These are phyloP conservation scores for Plectosphaerella sp. DNA, from an alignment of 2,329 filamentous ascomycete species.

Conservation along the genomic window DNA sequence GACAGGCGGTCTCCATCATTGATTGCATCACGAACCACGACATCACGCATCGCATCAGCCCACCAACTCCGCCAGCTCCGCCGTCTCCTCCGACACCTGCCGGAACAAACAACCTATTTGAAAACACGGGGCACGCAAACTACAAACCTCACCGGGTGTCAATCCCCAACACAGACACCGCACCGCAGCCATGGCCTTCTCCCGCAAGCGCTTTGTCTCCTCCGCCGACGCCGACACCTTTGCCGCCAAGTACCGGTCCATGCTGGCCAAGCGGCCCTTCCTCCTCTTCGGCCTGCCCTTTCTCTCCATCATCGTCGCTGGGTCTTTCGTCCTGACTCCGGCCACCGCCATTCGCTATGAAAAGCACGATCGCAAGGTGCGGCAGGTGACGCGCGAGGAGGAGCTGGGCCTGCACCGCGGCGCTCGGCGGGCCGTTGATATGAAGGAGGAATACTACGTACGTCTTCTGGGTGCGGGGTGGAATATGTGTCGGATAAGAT, in stretches of 20 bases:
- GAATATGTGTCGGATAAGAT: background rate
- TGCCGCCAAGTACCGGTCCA: slow-evolving; percentile 70
- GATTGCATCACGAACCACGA: no score
- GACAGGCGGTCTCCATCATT: no score
- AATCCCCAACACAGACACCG: slow-evolving; percentile 5
- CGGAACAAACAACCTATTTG: background rate
- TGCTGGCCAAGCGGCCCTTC: slow-evolving; percentile 78
- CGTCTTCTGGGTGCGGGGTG: slow-evolving; percentile 28
- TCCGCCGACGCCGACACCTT: slow-evolving; percentile 63
- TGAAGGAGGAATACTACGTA: slow-evolving; percentile 85
- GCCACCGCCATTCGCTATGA: slow-evolving; percentile 94
- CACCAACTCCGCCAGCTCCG: background rate
- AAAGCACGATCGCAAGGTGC: slow-evolving; percentile 83
- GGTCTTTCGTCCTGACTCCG: slow-evolving; percentile 90
- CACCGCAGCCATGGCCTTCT: slow-evolving; percentile 57
- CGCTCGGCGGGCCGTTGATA: slow-evolving; percentile 63
- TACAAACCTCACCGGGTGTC: background rate
- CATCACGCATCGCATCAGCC: background rate
- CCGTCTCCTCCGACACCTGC: background rate
- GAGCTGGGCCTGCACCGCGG: slow-evolving; percentile 74
- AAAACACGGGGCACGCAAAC: background rate
- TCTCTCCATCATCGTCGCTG: slow-evolving; percentile 80
- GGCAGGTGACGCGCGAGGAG: slow-evolving; percentile 80
- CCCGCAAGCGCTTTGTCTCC: slow-evolving; percentile 66
- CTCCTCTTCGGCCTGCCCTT: slow-evolving; percentile 92